Evolutionary conservation across 768 basidiomycete species (phyloP).

Genomic region (Hydnum rufescens): DNA sequence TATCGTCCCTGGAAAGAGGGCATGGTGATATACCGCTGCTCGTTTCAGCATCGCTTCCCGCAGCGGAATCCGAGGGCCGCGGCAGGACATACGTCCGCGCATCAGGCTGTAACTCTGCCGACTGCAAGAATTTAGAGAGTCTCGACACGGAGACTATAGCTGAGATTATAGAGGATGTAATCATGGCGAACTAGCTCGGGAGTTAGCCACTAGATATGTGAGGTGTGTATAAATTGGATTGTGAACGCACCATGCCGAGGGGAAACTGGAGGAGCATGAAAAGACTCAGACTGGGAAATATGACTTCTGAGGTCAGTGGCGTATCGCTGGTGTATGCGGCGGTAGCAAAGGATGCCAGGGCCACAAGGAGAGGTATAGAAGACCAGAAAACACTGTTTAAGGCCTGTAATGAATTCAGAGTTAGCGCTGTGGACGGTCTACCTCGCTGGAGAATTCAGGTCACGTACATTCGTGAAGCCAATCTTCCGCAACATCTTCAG

Average conservation of each 20-base stretch:
- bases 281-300: conserved; percentile 88
- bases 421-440: conserved; percentile 4
- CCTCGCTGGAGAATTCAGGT: conserved; percentile 17
- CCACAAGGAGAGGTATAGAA: conserved; percentile 27
- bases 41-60: neutral
- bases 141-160: conserved; percentile 69
- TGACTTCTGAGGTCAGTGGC: conserved; percentile 73
- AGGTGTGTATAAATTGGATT: neutral
- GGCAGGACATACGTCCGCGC: conserved; percentile 18
- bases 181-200: conserved; percentile 35
- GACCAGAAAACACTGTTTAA: conserved; percentile 43
- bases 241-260: conserved; percentile 47
- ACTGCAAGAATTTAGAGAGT: conserved; percentile 51
- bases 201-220: neutral
- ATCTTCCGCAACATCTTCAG: conserved; percentile 67
- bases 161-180: conserved; percentile 68
- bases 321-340: conserved; percentile 39
- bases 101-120: conserved; percentile 63
- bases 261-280: conserved; percentile 82
- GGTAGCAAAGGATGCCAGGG: conserved; percentile 63
- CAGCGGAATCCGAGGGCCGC: neutral
- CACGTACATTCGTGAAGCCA: conserved; percentile 44
- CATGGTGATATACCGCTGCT: neutral
- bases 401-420: conserved; percentile 20
- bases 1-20: conserved; percentile 29